Evolutionary conservation across 164 flowering plant species (phyloP).

Genomic region (Tetrastigma voinierianum): DNA sequence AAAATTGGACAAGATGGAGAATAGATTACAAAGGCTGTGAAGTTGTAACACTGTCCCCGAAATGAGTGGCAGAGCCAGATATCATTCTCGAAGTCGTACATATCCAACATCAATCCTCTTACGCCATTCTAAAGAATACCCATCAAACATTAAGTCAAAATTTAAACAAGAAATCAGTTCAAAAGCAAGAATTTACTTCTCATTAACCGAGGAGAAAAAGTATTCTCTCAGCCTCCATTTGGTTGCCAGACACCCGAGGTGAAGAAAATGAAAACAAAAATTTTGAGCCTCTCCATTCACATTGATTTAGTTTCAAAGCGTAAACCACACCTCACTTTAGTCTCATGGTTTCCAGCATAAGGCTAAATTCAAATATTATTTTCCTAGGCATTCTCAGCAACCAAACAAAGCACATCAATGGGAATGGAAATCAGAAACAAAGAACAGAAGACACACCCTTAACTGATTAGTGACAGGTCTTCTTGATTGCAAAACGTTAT

Average conservation of each 20-base stretch:
- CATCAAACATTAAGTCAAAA: constrained; percentile 13
- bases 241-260: not conserved
- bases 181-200: not conserved
- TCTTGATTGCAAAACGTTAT: constrained; percentile 92
- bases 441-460: constrained; percentile 40
- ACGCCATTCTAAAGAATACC: constrained; percentile 78
- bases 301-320: too few relatives aligned
- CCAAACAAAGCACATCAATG: constrained; percentile 5
- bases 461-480: constrained; percentile 89
- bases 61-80: constrained; percentile 99
- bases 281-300: too few relatives aligned
- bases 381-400: constrained; percentile 1
- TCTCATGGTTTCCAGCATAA: too few relatives aligned
- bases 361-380: too few relatives aligned
- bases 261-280: not conserved
- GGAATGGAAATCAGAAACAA: not conserved
- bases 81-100: constrained; percentile 87
- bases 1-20: constrained; percentile 4
- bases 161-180: not conserved
- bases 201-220: constrained; percentile 1
- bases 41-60: constrained; percentile 82
- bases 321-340: too few relatives aligned
- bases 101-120: constrained; percentile 97
- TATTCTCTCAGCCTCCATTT: too few relatives aligned
- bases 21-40: constrained; percentile 91